These are phyloP conservation scores for Morella rubra DNA, from an alignment of 306 rosid genomes.

Conservation along the genomic window DNA sequence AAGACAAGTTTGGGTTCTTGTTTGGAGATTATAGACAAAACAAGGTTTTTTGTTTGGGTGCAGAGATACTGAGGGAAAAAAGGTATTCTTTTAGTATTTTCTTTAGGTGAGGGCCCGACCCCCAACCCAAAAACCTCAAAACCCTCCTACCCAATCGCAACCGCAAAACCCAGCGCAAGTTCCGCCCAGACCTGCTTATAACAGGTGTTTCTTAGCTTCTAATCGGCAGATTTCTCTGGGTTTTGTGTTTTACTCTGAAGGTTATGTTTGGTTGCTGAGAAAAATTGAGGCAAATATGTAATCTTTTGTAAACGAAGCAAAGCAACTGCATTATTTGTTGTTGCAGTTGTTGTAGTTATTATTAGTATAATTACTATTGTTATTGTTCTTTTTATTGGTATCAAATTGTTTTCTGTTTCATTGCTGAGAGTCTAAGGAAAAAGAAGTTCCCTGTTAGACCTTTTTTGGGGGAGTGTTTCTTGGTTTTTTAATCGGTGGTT, in stretches of 20 bases:
- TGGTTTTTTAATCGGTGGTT: no score
- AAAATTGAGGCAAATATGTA: neutral
- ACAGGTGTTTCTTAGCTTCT: neutral
- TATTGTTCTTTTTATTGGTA: neutral
- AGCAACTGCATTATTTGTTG: neutral
- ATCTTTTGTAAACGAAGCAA: neutral
- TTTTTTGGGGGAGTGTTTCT: neutral
- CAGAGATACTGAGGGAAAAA: no score
- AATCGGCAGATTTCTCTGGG: slow-evolving; percentile 37
- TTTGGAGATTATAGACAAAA: no score
- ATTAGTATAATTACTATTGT: neutral
- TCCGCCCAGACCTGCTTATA: no score
- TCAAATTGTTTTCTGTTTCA: neutral
- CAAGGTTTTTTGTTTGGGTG: no score
- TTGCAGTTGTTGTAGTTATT: no score
- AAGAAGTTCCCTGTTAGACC: neutral
- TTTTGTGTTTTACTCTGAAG: slow-evolving; percentile 11
- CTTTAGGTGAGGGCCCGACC: neutral
- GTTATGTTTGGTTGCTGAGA: slow-evolving; percentile 13
- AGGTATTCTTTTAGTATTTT: no score
- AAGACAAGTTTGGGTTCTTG: no score
- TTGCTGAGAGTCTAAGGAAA: neutral
- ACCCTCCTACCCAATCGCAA: no score
- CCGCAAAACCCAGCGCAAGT: no score
- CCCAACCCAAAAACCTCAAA: no score